Evolutionary conservation across 2,329 filamentous ascomycete genomes (phyloP).

Genomic region (Lithohypha guttulata): DNA sequence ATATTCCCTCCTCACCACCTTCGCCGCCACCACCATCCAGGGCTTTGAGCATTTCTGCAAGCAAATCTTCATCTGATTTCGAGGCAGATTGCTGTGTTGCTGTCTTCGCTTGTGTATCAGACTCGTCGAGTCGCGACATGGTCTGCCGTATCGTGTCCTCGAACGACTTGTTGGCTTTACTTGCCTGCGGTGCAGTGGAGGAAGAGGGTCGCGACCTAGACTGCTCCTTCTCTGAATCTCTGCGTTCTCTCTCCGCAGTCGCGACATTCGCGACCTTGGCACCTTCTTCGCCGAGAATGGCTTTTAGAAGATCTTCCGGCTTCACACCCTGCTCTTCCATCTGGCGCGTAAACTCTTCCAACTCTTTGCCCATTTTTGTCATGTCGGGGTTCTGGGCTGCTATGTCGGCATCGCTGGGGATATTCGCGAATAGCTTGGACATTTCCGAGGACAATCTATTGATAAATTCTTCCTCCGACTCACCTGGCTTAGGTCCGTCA

Average conservation of each 20-base stretch:
- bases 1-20: slow-evolving; percentile 64
- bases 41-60: slow-evolving; percentile 86
- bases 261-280: slow-evolving; percentile 12
- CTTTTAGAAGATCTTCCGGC: slow-evolving; percentile 24
- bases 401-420: slow-evolving; percentile 15
- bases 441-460: slow-evolving; percentile 21
- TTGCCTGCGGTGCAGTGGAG: background rate
- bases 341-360: slow-evolving; percentile 25
- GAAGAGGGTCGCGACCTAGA: slow-evolving; percentile 21
- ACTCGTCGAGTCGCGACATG: slow-evolving; percentile 91
- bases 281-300: slow-evolving; percentile 24
- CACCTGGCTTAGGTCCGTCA: slow-evolving; percentile 23
- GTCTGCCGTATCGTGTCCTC: slow-evolving; percentile 87
- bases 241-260: slow-evolving; percentile 16
- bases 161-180: slow-evolving; percentile 39
- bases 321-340: slow-evolving; percentile 25
- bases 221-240: slow-evolving; percentile 18
- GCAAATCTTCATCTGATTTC: slow-evolving; percentile 59
- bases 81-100: slow-evolving; percentile 51
- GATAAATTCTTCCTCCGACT: slow-evolving; percentile 22
- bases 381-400: slow-evolving; percentile 17
- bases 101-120: slow-evolving; percentile 73
- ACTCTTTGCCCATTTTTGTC: slow-evolving; percentile 19
- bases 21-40: slow-evolving; percentile 54
- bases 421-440: slow-evolving; percentile 19